phyloP scores from a whole-genome alignment of 2,329 filamentous ascomycete species.

The Cladophialophora exuberans region DNA sequence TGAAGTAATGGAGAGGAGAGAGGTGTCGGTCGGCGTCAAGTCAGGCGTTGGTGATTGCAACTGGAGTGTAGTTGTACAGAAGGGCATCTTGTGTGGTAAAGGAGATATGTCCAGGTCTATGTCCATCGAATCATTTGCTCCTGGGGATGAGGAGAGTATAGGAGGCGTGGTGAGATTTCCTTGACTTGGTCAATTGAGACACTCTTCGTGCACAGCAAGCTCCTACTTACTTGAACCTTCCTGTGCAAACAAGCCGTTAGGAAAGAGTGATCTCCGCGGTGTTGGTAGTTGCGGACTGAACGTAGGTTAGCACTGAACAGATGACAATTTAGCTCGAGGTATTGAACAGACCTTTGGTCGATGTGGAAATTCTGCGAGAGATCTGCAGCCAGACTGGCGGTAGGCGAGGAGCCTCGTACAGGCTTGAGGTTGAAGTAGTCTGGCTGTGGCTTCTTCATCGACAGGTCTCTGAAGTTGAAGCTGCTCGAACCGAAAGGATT shows the following conservation, averaged over 20 bases:
- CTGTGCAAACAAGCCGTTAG: constrained; percentile 66
- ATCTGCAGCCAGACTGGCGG: constrained; percentile 87
- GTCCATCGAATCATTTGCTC: constrained; percentile 59
- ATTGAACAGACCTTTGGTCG: constrained; percentile 75
- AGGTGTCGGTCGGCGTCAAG: constrained; percentile 48
- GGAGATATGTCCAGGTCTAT: constrained; percentile 99
- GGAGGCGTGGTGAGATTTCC: constrained; percentile 83
- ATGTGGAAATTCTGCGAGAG: constrained; percentile 96
- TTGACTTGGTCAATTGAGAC: constrained; percentile 37
- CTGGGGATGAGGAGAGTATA: constrained; percentile 80
- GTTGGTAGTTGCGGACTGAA: constrained; percentile 79
- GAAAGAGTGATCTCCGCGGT: constrained; percentile 82
- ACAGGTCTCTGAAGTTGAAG: constrained; percentile 77
- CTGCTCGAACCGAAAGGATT: constrained; percentile 63
- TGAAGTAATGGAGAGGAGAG: constrained; percentile 40
- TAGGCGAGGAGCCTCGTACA: constrained; percentile 83
- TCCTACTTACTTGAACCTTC: constrained; percentile 62
- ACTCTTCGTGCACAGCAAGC: constrained; percentile 2
- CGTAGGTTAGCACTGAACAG: constrained; percentile 34
- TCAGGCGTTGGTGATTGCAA: constrained; percentile 73
- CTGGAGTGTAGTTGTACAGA: constrained; percentile 62
- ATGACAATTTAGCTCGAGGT: constrained; percentile 32
- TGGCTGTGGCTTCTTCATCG: constrained; percentile 67
- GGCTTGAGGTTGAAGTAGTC: constrained; percentile 86
- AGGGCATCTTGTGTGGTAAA: constrained; percentile 82